Percentiles rank a stretch among this genome's conserved stretches.
Evolutionary conservation across 139 green algal genomes (phyloP).

Genomic region (Chlamydomonas schloesseri): DNA sequence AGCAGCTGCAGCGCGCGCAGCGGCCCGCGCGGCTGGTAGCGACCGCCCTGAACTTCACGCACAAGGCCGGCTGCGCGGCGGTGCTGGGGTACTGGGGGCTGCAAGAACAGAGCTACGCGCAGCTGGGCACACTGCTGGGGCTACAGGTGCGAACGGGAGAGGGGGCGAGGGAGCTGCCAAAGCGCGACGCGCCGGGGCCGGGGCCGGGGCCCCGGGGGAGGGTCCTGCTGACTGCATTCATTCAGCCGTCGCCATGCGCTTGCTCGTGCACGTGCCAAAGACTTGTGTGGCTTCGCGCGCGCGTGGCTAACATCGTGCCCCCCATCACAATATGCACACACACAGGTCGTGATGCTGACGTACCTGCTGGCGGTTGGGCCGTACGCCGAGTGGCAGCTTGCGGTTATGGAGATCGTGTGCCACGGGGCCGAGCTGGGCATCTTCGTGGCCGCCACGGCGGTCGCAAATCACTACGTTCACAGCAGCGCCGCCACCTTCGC

Average conservation of each 20-base stretch:
- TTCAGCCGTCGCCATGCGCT: no score
- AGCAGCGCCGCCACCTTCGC: not conserved
- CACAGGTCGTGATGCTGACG: conserved; percentile 10
- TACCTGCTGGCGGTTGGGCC: conserved; percentile 11
- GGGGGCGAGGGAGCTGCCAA: not conserved
- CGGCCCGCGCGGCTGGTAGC: not conserved
- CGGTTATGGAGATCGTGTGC: conserved; percentile 11
- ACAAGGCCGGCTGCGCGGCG: conserved; percentile 23
- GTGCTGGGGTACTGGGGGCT: conserved; percentile 17
- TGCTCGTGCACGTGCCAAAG: no score
- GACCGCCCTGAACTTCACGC: conserved; percentile 30
- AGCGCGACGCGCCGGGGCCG: no score
- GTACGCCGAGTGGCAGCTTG: conserved; percentile 35
- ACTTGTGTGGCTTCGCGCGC: no score
- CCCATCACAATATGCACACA: no score
- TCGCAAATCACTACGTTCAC: not conserved
- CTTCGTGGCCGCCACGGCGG: conserved; percentile 5
- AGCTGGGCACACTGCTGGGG: not conserved
- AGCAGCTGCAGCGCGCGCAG: not conserved
- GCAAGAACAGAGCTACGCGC: not conserved
- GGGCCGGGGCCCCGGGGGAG: no score
- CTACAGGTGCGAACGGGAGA: conserved; percentile 26
- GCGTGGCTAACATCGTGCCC: no score
- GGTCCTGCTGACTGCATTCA: no score
- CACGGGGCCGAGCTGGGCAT: conserved; percentile 21